Evolutionary conservation across 208 protist genomes (phyloP).

Genomic region (Crithidia mellificae): DNA sequence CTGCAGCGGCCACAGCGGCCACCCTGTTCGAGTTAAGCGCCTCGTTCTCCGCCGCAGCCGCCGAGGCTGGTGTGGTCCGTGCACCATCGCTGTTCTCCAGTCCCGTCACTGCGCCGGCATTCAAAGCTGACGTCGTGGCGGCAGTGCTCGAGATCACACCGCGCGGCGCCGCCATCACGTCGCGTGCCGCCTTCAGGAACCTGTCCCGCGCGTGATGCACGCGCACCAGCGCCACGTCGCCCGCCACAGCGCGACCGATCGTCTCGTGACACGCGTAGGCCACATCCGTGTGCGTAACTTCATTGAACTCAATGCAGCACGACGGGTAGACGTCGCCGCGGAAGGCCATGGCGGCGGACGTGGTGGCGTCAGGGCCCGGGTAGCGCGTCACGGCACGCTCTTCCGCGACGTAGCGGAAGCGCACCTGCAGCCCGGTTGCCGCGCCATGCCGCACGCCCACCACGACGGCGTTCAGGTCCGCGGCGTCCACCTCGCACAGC

Average conservation of each 20-base stretch:
- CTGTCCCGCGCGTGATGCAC: conserved; percentile 65
- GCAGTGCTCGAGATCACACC: conserved; percentile 4
- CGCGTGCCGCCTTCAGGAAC: conserved; percentile 40
- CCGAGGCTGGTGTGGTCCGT: too few relatives aligned
- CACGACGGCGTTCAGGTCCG: conserved; percentile 38
- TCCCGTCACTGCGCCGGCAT: not conserved
- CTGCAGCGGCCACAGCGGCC: not conserved
- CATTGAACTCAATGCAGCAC: conserved; percentile 57
- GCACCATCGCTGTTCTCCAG: not conserved
- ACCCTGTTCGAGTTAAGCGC: conserved; percentile 13
- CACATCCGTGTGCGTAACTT: conserved; percentile 45
- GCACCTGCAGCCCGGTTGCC: conserved; percentile 29
- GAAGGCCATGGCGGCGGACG: conserved; percentile 17
- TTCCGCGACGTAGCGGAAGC: conserved; percentile 31
- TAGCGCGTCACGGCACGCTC: conserved; percentile 25
- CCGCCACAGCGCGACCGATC: conserved; percentile 43
- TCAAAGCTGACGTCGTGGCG: too few relatives aligned
- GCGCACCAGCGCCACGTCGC: conserved; percentile 61
- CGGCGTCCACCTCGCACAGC: conserved; percentile 34
- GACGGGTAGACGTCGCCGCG: conserved; percentile 30
- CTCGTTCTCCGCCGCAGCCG: not conserved
- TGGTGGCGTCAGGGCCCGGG: not conserved
- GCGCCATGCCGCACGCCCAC: conserved; percentile 22
- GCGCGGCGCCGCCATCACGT: conserved; percentile 19
- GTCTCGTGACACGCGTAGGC: conserved; percentile 35